Percentiles rank a stretch among this genome's conserved stretches.
phyloP scores from a whole-genome alignment of 139 green algal species.

The Chlorella sp. region DNA sequence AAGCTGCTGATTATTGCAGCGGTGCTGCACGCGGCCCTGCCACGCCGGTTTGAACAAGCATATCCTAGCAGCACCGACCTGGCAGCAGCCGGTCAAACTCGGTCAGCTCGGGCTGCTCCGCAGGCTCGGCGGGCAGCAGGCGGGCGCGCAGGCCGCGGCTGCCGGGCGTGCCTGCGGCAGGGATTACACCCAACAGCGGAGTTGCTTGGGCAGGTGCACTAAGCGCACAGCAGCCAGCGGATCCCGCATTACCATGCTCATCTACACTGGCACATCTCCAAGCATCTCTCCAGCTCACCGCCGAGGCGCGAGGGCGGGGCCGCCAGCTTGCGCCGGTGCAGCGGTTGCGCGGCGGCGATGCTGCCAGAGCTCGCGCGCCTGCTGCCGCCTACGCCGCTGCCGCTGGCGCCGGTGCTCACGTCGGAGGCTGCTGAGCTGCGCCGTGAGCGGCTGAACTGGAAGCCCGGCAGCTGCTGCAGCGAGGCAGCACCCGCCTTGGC shows the following conservation, averaged over 20 bases:
- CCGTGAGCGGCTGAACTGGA: neutral
- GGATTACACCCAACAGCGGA: neutral
- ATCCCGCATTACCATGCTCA: no score
- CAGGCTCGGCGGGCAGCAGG: slow-evolving; percentile 3
- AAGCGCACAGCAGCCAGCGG: neutral
- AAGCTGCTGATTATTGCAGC: no score
- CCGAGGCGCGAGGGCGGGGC: slow-evolving; percentile 16
- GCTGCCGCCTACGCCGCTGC: no score
- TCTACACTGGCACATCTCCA: no score
- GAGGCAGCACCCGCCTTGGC: slow-evolving; percentile 11
- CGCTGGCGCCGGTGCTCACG: neutral
- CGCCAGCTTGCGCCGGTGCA: slow-evolving; percentile 22
- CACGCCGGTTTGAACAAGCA: no score
- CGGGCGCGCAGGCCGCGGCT: slow-evolving; percentile 19
- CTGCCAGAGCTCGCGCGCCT: neutral
- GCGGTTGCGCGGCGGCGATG: slow-evolving; percentile 1
- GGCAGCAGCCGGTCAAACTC: slow-evolving; percentile 35
- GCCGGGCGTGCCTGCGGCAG: slow-evolving; percentile 16
- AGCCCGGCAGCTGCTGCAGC: slow-evolving; percentile 14
- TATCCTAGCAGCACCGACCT: slow-evolving; percentile 14
- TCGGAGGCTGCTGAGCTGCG: slow-evolving; percentile 3
- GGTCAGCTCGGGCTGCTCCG: neutral
- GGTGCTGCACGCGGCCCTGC: no score
- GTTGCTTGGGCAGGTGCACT: neutral
- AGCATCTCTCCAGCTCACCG: no score